phyloP scores from a whole-genome alignment of 1,284 basidiomycete species.

The Sanghuangporus sanghuang region DNA sequence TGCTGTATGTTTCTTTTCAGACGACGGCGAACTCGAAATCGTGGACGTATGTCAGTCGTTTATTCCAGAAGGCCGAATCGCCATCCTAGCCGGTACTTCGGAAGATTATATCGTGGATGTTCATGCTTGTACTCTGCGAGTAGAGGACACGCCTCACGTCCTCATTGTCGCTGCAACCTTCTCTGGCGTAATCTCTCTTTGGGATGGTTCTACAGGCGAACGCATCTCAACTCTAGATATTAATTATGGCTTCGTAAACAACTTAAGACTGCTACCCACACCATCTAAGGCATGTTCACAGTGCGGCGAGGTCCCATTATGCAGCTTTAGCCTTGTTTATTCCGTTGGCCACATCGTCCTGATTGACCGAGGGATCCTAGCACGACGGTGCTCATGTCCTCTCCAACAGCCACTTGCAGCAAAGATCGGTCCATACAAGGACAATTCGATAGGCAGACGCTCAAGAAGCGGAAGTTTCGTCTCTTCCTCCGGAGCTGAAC shows the following conservation, averaged over 20 bases:
- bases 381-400: conserved; percentile 61
- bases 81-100: conserved; percentile 46
- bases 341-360: conserved; percentile 56
- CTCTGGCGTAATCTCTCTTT: conserved; percentile 63
- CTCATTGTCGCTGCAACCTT: conserved; percentile 61
- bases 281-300: conserved; percentile 50
- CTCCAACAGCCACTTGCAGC: conserved; percentile 35
- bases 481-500: conserved; percentile 38
- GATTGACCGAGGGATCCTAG: conserved; percentile 55
- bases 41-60: conserved; percentile 30
- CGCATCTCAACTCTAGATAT: conserved; percentile 58
- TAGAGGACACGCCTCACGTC: conserved; percentile 43
- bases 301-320: conserved; percentile 61
- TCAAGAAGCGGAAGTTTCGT: conserved; percentile 57
- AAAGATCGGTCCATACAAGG: conserved; percentile 37
- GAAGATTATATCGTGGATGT: conserved; percentile 47
- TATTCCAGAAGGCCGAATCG: conserved; percentile 30
- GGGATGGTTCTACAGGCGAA: conserved; percentile 58
- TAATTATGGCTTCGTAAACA: conserved; percentile 46
- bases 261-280: conserved; percentile 48
- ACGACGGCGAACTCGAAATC: conserved; percentile 61
- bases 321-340: conserved; percentile 57
- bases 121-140: conserved; percentile 45
- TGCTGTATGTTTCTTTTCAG: conserved; percentile 53
- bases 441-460: conserved; percentile 41